Percentiles rank a stretch among this genome's conserved stretches.
These are phyloP conservation scores for Volvox carteri DNA, from an alignment of 163 green algal species.

Conservation along the genomic window DNA sequence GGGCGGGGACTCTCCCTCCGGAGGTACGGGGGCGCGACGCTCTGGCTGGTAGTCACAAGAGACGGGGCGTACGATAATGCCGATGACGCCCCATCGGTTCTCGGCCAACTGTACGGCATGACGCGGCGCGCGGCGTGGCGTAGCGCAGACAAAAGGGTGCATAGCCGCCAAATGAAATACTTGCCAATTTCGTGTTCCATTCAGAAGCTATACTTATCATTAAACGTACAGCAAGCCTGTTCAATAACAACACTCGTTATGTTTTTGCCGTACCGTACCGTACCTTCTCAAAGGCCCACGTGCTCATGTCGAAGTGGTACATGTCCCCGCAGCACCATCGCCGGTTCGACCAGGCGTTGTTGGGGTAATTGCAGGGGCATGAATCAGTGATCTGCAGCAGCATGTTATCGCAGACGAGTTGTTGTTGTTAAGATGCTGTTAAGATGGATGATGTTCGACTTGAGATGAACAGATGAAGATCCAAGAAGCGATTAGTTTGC, in stretches of 20 bases:
- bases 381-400: conserved; percentile 28
- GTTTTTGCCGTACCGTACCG: neutral
- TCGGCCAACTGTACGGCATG: neutral
- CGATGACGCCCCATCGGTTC: conserved; percentile 34
- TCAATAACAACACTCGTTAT: neutral
- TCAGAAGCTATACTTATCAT: neutral
- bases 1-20: conserved; percentile 2
- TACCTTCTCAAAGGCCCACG: conserved; percentile 42
- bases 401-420: too few species aligned
- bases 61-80: conserved; percentile 17
- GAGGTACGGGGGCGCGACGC: neutral
- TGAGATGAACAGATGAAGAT: too few species aligned
- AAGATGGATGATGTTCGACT: too few species aligned
- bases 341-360: conserved; percentile 23
- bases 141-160: too few species aligned
- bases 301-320: conserved; percentile 38
- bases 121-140: neutral
- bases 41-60: conserved; percentile 23
- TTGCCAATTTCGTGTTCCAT: neutral
- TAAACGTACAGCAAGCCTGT: neutral
- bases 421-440: too few species aligned
- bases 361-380: conserved; percentile 38
- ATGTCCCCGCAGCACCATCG: conserved; percentile 57
- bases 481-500: too few species aligned
- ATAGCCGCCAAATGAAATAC: too few species aligned